These are phyloP conservation scores for Asterella californica DNA, from an alignment of 225 moss, liverwort and hornwort genomes.

Conservation along the genomic window DNA sequence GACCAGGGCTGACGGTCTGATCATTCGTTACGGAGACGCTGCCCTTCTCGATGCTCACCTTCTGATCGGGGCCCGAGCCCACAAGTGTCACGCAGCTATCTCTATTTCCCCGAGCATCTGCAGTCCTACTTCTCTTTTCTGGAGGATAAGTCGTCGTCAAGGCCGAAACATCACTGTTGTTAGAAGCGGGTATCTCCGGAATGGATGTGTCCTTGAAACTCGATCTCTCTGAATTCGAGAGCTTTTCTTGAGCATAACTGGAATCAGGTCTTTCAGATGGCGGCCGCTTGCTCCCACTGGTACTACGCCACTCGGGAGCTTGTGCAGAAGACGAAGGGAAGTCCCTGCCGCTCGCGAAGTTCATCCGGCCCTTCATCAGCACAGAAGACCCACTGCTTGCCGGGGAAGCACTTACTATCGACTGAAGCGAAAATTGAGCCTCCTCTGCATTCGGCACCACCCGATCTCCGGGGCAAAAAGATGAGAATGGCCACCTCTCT, in stretches of 20 bases:
- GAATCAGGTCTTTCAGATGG: constrained; percentile 30
- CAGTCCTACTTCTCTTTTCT: constrained; percentile 26
- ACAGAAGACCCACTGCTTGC: constrained; percentile 38
- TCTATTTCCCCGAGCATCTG: constrained; percentile 10
- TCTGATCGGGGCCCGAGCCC: constrained; percentile 25
- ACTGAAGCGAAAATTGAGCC: constrained; percentile 36
- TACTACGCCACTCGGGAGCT: constrained; percentile 24
- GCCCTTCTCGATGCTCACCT: constrained; percentile 28
- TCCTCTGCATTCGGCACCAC: constrained; percentile 25
- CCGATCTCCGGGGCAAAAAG: constrained; percentile 35
- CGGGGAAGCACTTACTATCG: constrained; percentile 29
- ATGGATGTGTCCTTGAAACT: constrained; percentile 18
- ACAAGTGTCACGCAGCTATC: neutral
- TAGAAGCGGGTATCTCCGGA: constrained; percentile 17
- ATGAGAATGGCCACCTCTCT: constrained; percentile 29
- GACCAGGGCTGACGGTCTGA: constrained; percentile 32
- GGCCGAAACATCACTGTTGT: constrained; percentile 26
- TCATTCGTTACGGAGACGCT: constrained; percentile 26
- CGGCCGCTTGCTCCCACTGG: constrained; percentile 17
- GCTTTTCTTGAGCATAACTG: constrained; percentile 18
- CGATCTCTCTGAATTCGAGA: constrained; percentile 27
- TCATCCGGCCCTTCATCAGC: constrained; percentile 20
- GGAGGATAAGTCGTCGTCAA: constrained; percentile 18
- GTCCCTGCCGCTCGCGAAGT: constrained; percentile 19
- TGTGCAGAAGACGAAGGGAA: constrained; percentile 22